Conservation (phyloP, 2,329 filamentous ascomycete species). For the Lasiodiplodia gonubiensis region DNA sequence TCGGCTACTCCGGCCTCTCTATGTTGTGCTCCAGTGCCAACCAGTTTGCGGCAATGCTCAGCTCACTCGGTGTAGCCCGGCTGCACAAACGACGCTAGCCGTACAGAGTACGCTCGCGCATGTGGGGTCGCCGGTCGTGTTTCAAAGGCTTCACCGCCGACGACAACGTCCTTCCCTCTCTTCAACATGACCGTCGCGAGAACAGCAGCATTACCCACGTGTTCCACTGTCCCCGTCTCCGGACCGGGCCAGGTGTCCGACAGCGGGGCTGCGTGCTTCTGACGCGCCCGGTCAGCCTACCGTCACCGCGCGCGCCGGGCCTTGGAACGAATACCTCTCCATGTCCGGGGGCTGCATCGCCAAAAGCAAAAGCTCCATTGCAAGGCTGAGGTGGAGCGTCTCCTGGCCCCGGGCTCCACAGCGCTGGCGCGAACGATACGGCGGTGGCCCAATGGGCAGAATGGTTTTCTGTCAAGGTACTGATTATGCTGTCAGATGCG, state of each 20-base stretch:
- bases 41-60: constrained; percentile 6
- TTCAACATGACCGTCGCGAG: not conserved
- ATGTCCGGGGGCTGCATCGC: not conserved
- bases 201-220: not conserved
- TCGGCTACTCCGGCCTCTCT: not conserved
- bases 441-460: not conserved
- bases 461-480: constrained; percentile 1
- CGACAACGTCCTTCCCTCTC: constrained; percentile 7
- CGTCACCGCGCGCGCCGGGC: not conserved
- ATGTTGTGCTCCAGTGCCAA: not conserved
- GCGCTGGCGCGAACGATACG: too few species aligned
- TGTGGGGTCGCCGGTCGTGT: constrained; percentile 5
- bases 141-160: constrained; percentile 15
- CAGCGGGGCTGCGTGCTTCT: not conserved
- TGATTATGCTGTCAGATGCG: constrained; percentile 6
- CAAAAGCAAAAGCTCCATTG: constrained; percentile 1
- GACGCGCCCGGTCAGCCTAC: not conserved
- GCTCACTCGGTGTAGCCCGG: not conserved
- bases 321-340: not conserved
- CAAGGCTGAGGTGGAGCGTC: not conserved
- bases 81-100: not conserved
- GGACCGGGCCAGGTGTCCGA: not conserved
- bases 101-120: not conserved
- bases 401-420: not conserved
- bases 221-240: not conserved